phyloP scores from a whole-genome alignment of 2,329 filamentous ascomycete species.

The Calonectria ilicicola region DNA sequence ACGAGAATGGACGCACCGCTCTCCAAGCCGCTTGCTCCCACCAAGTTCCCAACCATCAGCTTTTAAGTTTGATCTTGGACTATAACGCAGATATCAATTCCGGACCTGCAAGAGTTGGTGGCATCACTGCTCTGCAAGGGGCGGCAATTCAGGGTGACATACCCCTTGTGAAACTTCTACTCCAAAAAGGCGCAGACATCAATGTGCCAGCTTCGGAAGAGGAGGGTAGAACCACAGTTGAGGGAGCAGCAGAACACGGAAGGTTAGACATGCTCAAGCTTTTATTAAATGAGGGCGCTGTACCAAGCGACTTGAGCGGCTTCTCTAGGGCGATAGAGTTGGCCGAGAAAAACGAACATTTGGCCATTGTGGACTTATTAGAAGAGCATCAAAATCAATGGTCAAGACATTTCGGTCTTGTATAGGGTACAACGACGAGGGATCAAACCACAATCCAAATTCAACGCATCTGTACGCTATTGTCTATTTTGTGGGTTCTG shows the following conservation, averaged over 20 bases:
- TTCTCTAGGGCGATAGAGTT: not conserved
- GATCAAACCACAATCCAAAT: not conserved
- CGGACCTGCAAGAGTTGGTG: not conserved
- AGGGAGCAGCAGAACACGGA: constrained; percentile 25
- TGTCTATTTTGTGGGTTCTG: too few species aligned
- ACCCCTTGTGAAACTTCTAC: not conserved
- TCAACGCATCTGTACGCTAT: too few species aligned
- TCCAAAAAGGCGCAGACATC: not conserved
- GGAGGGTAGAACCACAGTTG: constrained; percentile 17
- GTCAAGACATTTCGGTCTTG: too few species aligned
- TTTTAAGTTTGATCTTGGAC: not conserved
- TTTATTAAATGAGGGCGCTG: not conserved
- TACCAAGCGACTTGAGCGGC: not conserved
- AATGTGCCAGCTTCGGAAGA: not conserved
- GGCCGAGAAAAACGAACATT: not conserved
- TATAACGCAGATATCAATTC: constrained; percentile 7
- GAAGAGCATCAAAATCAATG: not conserved
- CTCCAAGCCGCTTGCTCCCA: not conserved
- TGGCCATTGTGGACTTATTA: not conserved
- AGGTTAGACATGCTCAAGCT: constrained; percentile 14
- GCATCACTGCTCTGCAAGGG: constrained; percentile 16
- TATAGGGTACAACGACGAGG: not conserved
- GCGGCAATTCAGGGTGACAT: constrained; percentile 7
- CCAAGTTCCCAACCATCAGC: not conserved
- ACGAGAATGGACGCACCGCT: not conserved